Evolutionary conservation across 805 yeast genomes (phyloP).

Genomic region (Metschnikowia koreensis): DNA sequence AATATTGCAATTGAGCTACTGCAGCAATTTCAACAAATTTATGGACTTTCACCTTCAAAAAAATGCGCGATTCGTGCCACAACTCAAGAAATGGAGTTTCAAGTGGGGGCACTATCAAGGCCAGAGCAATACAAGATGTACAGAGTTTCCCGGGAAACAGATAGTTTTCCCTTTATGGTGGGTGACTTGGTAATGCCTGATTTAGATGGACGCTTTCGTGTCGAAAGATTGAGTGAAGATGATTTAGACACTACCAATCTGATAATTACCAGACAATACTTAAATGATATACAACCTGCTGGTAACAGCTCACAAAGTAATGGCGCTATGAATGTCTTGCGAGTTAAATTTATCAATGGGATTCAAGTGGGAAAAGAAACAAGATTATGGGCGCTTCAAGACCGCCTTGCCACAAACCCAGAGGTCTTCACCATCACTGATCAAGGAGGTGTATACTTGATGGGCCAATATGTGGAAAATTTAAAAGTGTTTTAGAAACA

Average conservation of each 20-base stretch:
- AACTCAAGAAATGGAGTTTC: constrained; percentile 26
- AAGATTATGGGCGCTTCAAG: constrained; percentile 31
- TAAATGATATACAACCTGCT: constrained; percentile 14
- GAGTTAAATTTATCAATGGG: constrained; percentile 37
- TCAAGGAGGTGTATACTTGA: constrained; percentile 25
- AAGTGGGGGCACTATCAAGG: constrained; percentile 28
- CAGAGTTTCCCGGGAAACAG: constrained; percentile 10
- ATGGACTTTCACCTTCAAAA: constrained; percentile 27
- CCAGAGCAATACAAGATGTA: constrained; percentile 27
- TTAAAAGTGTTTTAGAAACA: constrained; percentile 21
- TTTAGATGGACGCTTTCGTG: constrained; percentile 41
- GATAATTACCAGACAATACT: constrained; percentile 26
- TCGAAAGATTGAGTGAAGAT: constrained; percentile 47
- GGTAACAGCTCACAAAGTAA: not conserved
- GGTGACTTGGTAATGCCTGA: constrained; percentile 40
- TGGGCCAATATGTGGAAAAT: constrained; percentile 32
- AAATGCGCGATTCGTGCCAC: constrained; percentile 26
- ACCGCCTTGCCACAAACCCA: constrained; percentile 15
- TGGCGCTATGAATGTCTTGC: constrained; percentile 16
- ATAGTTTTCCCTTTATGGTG: constrained; percentile 5
- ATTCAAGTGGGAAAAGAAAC: constrained; percentile 21
- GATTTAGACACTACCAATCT: constrained; percentile 40
- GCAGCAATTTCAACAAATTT: constrained; percentile 26
- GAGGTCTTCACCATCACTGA: constrained; percentile 19
- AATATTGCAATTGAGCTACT: constrained; percentile 28